These are phyloP conservation scores for Carex myosuroides DNA, from an alignment of 176 grass and related monocot species.

Conservation along the genomic window DNA sequence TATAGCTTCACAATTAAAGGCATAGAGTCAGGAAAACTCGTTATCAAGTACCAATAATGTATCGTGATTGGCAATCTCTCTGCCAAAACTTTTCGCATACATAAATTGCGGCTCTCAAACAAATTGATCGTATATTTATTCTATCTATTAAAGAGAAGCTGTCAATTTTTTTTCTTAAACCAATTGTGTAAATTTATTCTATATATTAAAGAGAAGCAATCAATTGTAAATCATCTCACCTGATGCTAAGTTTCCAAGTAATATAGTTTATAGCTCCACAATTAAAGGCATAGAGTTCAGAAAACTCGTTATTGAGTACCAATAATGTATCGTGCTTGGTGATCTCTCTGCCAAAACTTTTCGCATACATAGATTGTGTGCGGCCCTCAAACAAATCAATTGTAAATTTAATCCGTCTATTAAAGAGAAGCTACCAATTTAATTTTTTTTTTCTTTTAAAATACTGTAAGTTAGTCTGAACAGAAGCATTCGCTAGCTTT, in stretches of 20 bases:
- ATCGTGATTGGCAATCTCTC: not conserved
- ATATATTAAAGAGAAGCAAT: not conserved
- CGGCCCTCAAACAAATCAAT: not conserved
- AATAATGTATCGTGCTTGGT: not conserved
- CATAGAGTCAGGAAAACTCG: not conserved
- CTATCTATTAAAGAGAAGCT: not conserved
- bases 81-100: not conserved
- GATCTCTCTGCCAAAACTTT: not conserved
- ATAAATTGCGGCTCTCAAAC: not conserved
- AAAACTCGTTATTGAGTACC: not conserved
- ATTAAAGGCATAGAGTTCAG: not conserved
- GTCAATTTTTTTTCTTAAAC: not conserved
- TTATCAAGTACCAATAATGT: not conserved
- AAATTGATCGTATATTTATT: not conserved
- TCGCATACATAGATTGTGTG: not conserved
- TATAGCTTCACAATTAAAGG: not conserved
- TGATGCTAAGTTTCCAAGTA: not conserved
- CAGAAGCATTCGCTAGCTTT: not conserved
- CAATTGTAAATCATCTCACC: not conserved
- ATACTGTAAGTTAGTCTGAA: not conserved
- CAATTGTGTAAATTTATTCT: not conserved
- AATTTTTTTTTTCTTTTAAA: not conserved
- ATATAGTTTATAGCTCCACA: not conserved
- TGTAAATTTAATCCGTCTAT: not conserved
- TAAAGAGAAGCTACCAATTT: not conserved